These are phyloP conservation scores for Magnusiomyces sp. DNA, from an alignment of 1,139 yeast genomes.

Conservation along the genomic window DNA sequence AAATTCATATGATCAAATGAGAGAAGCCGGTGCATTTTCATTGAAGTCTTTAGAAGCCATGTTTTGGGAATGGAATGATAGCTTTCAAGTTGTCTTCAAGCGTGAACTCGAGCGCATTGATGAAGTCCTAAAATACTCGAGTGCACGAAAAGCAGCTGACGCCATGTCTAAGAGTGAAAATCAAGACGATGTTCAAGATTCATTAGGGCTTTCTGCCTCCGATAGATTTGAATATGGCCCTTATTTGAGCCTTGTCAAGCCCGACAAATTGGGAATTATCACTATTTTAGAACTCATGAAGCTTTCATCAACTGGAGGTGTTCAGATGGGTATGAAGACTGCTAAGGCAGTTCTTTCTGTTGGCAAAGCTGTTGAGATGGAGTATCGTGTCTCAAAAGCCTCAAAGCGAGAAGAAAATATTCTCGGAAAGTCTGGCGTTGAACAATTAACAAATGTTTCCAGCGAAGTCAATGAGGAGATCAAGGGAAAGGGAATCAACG, in stretches of 20 bases:
- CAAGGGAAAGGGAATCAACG: conserved; percentile 23
- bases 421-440: conserved; percentile 24
- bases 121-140: conserved; percentile 19
- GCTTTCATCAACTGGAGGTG: conserved; percentile 66
- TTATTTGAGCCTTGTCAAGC: conserved; percentile 57
- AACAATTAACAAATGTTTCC: conserved; percentile 6
- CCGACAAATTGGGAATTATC: conserved; percentile 76
- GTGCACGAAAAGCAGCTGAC: conserved; percentile 6
- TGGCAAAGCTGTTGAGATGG: conserved; percentile 79
- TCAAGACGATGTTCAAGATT: conserved; percentile 9
- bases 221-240: conserved; percentile 72
- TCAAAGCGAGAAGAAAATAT: conserved; percentile 41
- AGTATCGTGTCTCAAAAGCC: conserved; percentile 59
- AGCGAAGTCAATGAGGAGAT: conserved; percentile 18
- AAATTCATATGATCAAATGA: conserved; percentile 65
- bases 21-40: conserved; percentile 33
- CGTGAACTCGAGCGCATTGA: conserved; percentile 46
- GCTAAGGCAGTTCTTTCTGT: conserved; percentile 75
- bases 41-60: conserved; percentile 59
- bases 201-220: conserved; percentile 24
- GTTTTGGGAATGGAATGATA: conserved; percentile 69
- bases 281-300: conserved; percentile 76
- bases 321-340: conserved; percentile 76
- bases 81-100: conserved; percentile 58
- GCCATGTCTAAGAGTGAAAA: conserved; percentile 17